A percentile compares a stretch with the other conserved stretches of the same genome.
Evolutionary conservation across 192 early-diverging fungal genomes (phyloP).

Genomic region (Chytriomyces sp.): DNA sequence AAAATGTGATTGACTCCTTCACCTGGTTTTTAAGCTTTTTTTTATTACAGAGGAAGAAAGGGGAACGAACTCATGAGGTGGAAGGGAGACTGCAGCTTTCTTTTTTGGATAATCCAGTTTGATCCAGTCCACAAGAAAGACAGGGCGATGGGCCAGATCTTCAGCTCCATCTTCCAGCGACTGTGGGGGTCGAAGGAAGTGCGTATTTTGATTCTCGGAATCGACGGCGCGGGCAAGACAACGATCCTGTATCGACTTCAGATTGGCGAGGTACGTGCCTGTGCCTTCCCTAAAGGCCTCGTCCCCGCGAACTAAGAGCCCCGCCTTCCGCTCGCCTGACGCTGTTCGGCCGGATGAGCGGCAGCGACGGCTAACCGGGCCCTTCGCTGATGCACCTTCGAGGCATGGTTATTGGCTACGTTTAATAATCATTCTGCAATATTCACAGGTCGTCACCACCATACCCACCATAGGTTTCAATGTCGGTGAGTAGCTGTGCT

Average conservation of each 20-base stretch:
- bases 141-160: slow-evolving; percentile 64
- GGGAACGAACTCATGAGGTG: too few species aligned
- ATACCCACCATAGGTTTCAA: slow-evolving; percentile 88
- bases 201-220: slow-evolving; percentile 93
- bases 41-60: too few species aligned
- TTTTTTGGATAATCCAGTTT: too few species aligned
- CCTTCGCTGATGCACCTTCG: too few species aligned
- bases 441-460: slow-evolving; percentile 70
- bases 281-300: neutral
- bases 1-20: too few species aligned
- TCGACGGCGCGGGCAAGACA: slow-evolving; percentile 96
- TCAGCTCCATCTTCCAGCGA: slow-evolving; percentile 72
- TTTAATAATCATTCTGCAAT: neutral
- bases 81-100: too few species aligned
- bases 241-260: slow-evolving; percentile 95
- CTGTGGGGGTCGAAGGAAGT: slow-evolving; percentile 95
- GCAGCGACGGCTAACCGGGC: too few species aligned
- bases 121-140: neutral
- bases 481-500: slow-evolving; percentile 44
- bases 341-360: too few species aligned
- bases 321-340: too few species aligned
- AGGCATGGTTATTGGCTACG: too few species aligned
- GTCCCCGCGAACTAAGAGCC: neutral
- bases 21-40: too few species aligned
- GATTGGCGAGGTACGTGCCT: slow-evolving; percentile 90